Evolutionary conservation across 106 monocot genomes (phyloP).

Genomic region (Acorus gramineus): DNA sequence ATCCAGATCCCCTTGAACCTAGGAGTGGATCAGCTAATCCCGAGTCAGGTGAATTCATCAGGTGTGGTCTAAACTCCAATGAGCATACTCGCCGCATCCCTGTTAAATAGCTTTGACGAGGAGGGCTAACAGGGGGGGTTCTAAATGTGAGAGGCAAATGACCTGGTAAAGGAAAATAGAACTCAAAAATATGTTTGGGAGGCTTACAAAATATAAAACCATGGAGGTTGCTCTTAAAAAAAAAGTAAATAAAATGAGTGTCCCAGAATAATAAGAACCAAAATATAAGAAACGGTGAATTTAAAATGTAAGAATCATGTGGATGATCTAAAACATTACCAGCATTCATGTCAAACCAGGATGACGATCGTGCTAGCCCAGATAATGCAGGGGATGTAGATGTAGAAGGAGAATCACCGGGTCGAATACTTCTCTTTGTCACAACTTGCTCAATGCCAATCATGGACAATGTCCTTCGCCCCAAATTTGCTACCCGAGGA

Average conservation of each 20-base stretch:
- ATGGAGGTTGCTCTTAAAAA: background rate
- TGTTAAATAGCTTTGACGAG: slow-evolving; percentile 61
- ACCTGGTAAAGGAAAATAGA: slow-evolving; percentile 35
- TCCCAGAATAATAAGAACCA: background rate
- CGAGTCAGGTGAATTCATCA: slow-evolving; percentile 62
- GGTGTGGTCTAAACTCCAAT: slow-evolving; percentile 71
- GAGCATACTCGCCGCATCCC: slow-evolving; percentile 87
- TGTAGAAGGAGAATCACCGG: slow-evolving; percentile 41
- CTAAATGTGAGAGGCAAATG: slow-evolving; percentile 72
- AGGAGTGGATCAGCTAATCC: slow-evolving; percentile 75
- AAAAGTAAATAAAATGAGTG: background rate
- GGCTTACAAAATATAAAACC: background rate
- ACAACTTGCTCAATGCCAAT: slow-evolving; percentile 89
- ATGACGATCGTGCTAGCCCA: slow-evolving; percentile 73
- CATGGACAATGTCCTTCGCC: slow-evolving; percentile 60
- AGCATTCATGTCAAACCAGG: slow-evolving; percentile 96
- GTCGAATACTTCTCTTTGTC: slow-evolving; percentile 28
- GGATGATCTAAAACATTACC: slow-evolving; percentile 30
- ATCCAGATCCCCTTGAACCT: slow-evolving; percentile 35
- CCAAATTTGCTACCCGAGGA: slow-evolving; percentile 61
- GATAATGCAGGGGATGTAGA: slow-evolving; percentile 33
- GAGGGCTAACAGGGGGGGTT: slow-evolving; percentile 96
- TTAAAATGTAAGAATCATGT: background rate
- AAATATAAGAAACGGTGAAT: background rate
- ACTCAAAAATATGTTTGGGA: background rate